These are phyloP conservation scores for Athelia sp. DNA, from an alignment of 1,284 basidiomycete genomes.

Conservation along the genomic window DNA sequence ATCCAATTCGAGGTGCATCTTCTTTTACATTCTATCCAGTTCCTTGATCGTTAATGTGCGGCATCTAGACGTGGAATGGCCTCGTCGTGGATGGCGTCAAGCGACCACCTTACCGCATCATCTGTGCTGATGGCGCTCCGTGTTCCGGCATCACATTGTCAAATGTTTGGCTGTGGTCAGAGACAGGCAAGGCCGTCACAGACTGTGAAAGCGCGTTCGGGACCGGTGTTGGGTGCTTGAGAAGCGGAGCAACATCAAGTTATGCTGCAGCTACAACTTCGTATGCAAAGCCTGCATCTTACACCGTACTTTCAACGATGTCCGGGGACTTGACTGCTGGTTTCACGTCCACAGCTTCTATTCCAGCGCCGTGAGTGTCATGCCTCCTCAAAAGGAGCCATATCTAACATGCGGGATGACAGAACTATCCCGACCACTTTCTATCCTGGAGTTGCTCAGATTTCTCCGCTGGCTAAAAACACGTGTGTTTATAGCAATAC, in stretches of 20 bases:
- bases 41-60: not conserved
- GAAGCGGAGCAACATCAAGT: slow-evolving; percentile 16
- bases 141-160: slow-evolving; percentile 23
- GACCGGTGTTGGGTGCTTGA: slow-evolving; percentile 23
- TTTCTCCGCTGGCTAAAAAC: slow-evolving; percentile 21
- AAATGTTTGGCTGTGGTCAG: slow-evolving; percentile 28
- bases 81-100: slow-evolving; percentile 22
- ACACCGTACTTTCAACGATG: slow-evolving; percentile 23
- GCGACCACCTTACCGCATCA: slow-evolving; percentile 24
- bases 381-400: not conserved
- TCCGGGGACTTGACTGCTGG: slow-evolving; percentile 22
- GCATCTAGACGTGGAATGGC: slow-evolving; percentile 28
- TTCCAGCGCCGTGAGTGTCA: slow-evolving; percentile 24
- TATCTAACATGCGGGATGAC: not conserved
- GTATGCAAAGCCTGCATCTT: slow-evolving; percentile 19
- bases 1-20: slow-evolving; percentile 22
- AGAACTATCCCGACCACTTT: slow-evolving; percentile 27
- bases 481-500: not conserved
- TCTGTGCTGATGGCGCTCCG: slow-evolving; percentile 28
- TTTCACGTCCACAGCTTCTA: slow-evolving; percentile 24
- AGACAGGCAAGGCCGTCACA: slow-evolving; percentile 20
- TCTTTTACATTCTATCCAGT: no score
- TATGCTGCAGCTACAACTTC: slow-evolving; percentile 19
- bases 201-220: slow-evolving; percentile 30
- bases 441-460: slow-evolving; percentile 24